A percentile compares a stretch with the other conserved stretches of the same genome.
Evolutionary conservation across 352 stramenopile species (phyloP).

Genomic region (Globisporangium mamillatum): DNA sequence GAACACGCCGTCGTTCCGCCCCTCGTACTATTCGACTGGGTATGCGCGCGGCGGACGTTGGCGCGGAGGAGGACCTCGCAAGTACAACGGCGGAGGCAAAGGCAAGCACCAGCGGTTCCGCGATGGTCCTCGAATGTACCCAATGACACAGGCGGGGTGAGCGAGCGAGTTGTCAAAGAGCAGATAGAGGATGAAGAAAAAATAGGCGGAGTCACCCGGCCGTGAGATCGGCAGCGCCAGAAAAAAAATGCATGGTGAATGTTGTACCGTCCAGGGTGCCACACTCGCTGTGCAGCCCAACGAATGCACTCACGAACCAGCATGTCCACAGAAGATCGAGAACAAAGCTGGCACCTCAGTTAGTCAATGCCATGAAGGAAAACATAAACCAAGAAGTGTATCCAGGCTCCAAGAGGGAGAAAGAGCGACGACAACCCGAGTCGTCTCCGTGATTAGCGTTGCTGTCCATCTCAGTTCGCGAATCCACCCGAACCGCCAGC

Average conservation of each 20-base stretch:
- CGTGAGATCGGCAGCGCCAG: not conserved
- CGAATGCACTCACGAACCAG: not conserved
- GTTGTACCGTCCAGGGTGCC: not conserved
- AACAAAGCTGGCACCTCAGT: not conserved
- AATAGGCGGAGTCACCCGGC: not conserved
- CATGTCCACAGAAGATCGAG: not conserved
- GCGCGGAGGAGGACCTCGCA: constrained; percentile 37
- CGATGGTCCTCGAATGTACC: constrained; percentile 12
- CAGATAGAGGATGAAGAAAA: constrained; percentile 1
- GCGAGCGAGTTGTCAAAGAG: not conserved
- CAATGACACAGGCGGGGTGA: constrained; percentile 19
- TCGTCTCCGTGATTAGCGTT: not conserved
- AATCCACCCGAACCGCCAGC: not conserved
- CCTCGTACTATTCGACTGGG: constrained; percentile 41
- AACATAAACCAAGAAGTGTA: not conserved
- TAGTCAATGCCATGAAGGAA: not conserved
- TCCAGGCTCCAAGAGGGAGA: not conserved
- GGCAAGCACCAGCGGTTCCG: constrained; percentile 34
- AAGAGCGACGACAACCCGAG: not conserved
- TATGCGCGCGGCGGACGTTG: constrained; percentile 54
- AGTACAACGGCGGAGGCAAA: constrained; percentile 44
- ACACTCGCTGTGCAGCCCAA: not conserved
- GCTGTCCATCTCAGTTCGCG: not conserved
- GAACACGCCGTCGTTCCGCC: constrained; percentile 42
- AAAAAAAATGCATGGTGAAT: constrained; percentile 4